These are phyloP conservation scores for Aristolochia californica DNA, from an alignment of 164 flowering plant species.

Conservation along the genomic window DNA sequence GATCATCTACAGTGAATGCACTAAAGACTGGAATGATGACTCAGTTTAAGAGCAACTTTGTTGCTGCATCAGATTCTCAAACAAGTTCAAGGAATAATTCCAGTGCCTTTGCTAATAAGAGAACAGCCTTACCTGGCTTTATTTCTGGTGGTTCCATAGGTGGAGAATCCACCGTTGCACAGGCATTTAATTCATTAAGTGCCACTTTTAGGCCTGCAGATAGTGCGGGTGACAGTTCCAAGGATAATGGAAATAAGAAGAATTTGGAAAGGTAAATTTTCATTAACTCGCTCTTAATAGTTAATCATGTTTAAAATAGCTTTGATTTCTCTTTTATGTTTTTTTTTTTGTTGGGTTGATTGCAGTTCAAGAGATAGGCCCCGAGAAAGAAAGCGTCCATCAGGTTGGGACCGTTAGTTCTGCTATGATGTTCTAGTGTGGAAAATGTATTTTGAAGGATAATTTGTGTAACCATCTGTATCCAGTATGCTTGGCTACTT, in stretches of 20 bases:
- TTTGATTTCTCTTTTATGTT: neutral
- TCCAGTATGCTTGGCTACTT: neutral
- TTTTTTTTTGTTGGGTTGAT: conserved; percentile 4
- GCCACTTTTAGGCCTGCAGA: conserved; percentile 30
- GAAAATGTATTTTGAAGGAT: neutral
- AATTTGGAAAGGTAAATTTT: conserved; percentile 39
- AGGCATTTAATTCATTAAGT: conserved; percentile 20
- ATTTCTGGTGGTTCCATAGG: conserved; percentile 96
- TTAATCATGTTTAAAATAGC: neutral
- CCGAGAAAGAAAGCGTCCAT: conserved; percentile 78
- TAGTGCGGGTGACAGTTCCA: conserved; percentile 19
- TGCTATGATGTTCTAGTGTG: neutral
- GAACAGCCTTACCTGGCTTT: conserved; percentile 65
- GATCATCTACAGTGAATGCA: conserved; percentile 67
- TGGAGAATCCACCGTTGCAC: conserved; percentile 39
- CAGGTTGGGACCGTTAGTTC: conserved; percentile 82
- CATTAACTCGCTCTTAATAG: neutral
- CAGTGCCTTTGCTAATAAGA: conserved; percentile 22
- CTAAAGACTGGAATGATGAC: conserved; percentile 75
- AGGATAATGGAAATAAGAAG: conserved; percentile 29
- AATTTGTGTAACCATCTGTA: neutral
- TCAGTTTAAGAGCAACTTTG: conserved; percentile 76
- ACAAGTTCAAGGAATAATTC: conserved; percentile 25
- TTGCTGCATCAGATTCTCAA: conserved; percentile 71
- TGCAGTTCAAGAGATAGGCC: conserved; percentile 63